Evolutionary conservation across 1,284 basidiomycete genomes (phyloP), one percentile per base, ranked within the genome.

Genomic region (Phaffia rhodozyma): DNA sequence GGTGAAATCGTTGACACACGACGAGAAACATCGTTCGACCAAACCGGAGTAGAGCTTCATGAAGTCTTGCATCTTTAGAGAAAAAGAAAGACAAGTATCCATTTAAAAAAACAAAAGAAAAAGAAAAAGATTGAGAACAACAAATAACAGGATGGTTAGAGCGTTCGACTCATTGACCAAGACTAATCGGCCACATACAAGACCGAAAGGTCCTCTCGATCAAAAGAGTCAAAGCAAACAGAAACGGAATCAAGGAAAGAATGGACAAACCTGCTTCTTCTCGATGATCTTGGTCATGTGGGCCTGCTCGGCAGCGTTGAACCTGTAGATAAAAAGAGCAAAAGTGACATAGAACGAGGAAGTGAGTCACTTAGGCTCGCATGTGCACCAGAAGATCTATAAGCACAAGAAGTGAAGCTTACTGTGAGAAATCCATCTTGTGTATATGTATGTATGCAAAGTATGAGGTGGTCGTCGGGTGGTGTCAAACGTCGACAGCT

Each of bases 1-100:
- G 34, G 93, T 97, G 73, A 98, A 97, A 76, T 98, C 94, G 74
- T 96, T 91, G 72, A 87, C 88, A 77, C 94, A 98, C 34, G 88
- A 81, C 69, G 82, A 91, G 81, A 98, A 98, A 77, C 94, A 98
- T 69, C 89, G 84, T 75, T 97, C 93, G 52, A 96, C 92, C 62
- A 98, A 82, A 71, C 86, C 87, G n/a, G 91, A 90, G 79, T 97
- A 97, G 76, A 97, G 86, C 72, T 82, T 83, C 81, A 97, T 82
- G 72, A 98, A 97, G 79, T 97, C 94, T 81, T 94, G 89, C 92
- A 97, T 96, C 90, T 97, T 76, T 53, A 21, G 21, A 7, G 58
- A 48, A 32, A 43, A 38, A 16, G 11, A 16, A n/a, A 9, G 18
- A 6, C 3, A 29, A 48, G 1, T 25, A 18, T n/a, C 13, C 21